These are phyloP conservation scores for Saccharomycopsis olivae DNA, from an alignment of 805 yeast genomes.

Conservation along the genomic window DNA sequence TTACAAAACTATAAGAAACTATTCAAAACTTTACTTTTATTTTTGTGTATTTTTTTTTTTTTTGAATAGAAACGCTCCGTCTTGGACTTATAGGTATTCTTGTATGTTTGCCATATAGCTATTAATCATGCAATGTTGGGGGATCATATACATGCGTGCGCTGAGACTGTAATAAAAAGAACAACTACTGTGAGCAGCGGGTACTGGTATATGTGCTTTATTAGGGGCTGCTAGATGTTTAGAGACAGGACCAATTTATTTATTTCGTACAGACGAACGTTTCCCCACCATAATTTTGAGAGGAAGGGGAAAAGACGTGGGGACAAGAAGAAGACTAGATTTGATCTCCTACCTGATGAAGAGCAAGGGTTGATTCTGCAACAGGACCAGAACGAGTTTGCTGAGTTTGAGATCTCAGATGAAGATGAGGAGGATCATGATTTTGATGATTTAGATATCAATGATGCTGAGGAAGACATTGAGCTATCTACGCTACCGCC, in stretches of 20 bases:
- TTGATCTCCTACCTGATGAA: slow-evolving; percentile 37
- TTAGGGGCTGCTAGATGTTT: too few relatives aligned
- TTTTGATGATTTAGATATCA: slow-evolving; percentile 22
- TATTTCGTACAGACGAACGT: slow-evolving; percentile 81
- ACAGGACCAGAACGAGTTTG: slow-evolving; percentile 22
- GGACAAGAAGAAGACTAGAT: slow-evolving; percentile 20
- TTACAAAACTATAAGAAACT: too few relatives aligned
- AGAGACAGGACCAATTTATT: slow-evolving; percentile 91
- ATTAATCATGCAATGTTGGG: too few relatives aligned
- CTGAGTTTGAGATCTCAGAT: slow-evolving; percentile 22
- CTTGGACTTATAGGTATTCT: too few relatives aligned
- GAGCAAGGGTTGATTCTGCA: slow-evolving; percentile 45
- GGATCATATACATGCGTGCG: too few relatives aligned
- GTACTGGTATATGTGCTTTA: too few relatives aligned
- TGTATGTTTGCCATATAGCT: too few relatives aligned
- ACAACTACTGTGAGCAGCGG: too few relatives aligned
- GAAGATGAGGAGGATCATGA: slow-evolving; percentile 22
- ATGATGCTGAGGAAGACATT: slow-evolving; percentile 20
- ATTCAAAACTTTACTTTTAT: too few relatives aligned
- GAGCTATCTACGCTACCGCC: slow-evolving; percentile 69
- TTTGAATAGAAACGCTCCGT: too few relatives aligned
- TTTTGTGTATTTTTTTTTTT: too few relatives aligned
- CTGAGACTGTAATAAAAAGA: too few relatives aligned
- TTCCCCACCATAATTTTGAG: slow-evolving; percentile 48
- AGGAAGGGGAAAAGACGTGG: not conserved